Percentiles rank a stretch among this genome's conserved stretches.
Conservation (phyloP, 208 protist species). For the Trypanosoma avium region DNA sequence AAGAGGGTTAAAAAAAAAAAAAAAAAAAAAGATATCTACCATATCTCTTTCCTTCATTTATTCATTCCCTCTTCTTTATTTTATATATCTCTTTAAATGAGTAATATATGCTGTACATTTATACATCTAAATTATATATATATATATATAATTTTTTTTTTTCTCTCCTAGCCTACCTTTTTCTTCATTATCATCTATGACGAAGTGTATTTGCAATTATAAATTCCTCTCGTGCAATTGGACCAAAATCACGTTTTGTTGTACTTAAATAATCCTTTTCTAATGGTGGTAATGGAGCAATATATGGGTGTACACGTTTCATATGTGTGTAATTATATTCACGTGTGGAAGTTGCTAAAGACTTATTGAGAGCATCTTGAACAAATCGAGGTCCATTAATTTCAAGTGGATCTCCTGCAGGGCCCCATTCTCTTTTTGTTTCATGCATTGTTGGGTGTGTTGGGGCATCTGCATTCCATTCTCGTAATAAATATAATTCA, state of each 20-base stretch:
- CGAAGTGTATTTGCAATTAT: slow-evolving; percentile 17
- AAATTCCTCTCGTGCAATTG: slow-evolving; percentile 25
- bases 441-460: slow-evolving; percentile 52
- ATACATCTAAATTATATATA: no score
- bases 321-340: slow-evolving; percentile 82
- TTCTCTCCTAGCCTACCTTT: no score
- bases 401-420: slow-evolving; percentile 63
- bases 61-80: background rate
- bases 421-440: slow-evolving; percentile 73
- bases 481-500: slow-evolving; percentile 55
- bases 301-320: slow-evolving; percentile 64
- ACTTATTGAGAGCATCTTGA: slow-evolving; percentile 55
- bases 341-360: slow-evolving; percentile 53
- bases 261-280: slow-evolving; percentile 51
- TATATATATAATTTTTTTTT: background rate
- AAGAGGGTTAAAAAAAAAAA: slow-evolving; percentile 2
- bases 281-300: slow-evolving; percentile 72
- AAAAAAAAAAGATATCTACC: slow-evolving; percentile 9
- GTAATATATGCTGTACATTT: no score
- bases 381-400: slow-evolving; percentile 55
- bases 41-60: background rate
- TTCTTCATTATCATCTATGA: slow-evolving; percentile 3
- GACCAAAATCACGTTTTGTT: slow-evolving; percentile 43
- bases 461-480: slow-evolving; percentile 68
- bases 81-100: slow-evolving; percentile 1